Evolutionary conservation across 2,329 filamentous ascomycete species (phyloP).

Genomic region (Dryadomyces sulphureus): DNA sequence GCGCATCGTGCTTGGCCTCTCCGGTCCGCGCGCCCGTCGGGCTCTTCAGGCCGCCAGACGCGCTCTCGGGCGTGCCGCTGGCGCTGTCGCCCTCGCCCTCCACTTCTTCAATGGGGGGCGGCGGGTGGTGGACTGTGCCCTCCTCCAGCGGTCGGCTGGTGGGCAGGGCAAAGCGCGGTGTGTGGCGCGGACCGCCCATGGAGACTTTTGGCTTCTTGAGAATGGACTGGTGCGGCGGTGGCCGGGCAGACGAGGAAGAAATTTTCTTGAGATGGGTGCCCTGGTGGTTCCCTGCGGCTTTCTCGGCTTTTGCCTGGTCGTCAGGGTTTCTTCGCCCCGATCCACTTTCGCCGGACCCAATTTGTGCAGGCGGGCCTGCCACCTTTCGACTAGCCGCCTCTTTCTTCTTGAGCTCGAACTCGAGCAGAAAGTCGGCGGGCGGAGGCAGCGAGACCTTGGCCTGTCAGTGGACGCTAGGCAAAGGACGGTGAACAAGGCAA

Average conservation of each 20-base stretch:
- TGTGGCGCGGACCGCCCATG: conserved; percentile 36
- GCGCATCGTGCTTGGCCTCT: neutral
- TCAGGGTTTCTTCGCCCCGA: neutral
- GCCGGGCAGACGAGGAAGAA: conserved; percentile 28
- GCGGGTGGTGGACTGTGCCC: conserved; percentile 16
- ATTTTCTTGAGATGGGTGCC: conserved; percentile 11
- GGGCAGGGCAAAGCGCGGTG: conserved; percentile 44
- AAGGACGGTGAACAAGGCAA: neutral
- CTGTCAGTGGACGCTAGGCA: neutral
- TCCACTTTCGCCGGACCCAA: neutral
- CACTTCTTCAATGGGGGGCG: conserved; percentile 2
- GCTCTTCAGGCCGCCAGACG: neutral
- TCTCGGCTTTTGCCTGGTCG: neutral
- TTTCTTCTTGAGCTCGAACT: neutral
- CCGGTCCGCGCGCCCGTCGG: neutral
- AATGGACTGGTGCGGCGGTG: conserved; percentile 39
- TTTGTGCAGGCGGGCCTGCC: neutral
- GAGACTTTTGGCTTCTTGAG: conserved; percentile 37
- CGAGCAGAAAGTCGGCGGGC: neutral
- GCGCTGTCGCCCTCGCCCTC: conserved; percentile 4
- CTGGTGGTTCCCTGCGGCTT: neutral
- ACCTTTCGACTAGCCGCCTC: neutral
- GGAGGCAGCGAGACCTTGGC: neutral
- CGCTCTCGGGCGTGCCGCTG: neutral
- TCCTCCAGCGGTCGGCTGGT: conserved; percentile 26